Base-by-base conservation (phyloP, 306 rosid species). In the Macrotyloma uniflorum region DNA sequence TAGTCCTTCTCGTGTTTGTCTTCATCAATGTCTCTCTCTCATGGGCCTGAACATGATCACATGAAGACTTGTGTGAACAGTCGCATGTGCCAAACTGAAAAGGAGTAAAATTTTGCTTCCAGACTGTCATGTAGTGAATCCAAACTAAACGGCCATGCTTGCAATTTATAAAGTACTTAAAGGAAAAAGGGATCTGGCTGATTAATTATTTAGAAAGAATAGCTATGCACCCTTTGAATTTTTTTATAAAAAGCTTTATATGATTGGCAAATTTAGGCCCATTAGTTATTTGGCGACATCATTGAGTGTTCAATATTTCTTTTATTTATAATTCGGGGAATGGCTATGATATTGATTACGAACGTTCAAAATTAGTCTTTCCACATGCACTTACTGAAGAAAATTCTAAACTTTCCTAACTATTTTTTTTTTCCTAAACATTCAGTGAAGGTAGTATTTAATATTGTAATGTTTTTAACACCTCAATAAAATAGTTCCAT, bases 31-130 rank as follows among this genome's bases (percentile, higher is more conserved):
- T 53, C 46, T 30, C 61, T 75, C 74, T 55, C 22, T 24, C 67
- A 32, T 47, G 72, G 43, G 80, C 77, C 72, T 78, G 80, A 54
- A 79, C 62, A 80, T 38, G 74, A 79, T 59, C 80, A 49, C 83
- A 83, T 72, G 86, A 71, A 54, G 33, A 67, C 68, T 67, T 24
- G 26, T 53, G 23, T 75, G 18, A 46, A 23, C 33, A 43, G 15
- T 70, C 5, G 42, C 76, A 83, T 73, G 86, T 49, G 79, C 76
- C 72, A 33, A 28, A 10, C 40, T 57, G 73, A 72, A 55, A 73
- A 18, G 15, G 22, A 78, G 26, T 54, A 18, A 53, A 72, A 18
- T 54, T 36, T 55, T 18, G 72, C 67, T 78, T 71, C 45, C 66
- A 73, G 28, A n/a, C 58, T 64, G 75, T 72, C 57, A 24, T 47